A percentile compares a stretch with the other conserved stretches of the same genome.
These are phyloP conservation scores for Luvunga scandens DNA, from an alignment of 345 rosid species.

Conservation along the genomic window DNA sequence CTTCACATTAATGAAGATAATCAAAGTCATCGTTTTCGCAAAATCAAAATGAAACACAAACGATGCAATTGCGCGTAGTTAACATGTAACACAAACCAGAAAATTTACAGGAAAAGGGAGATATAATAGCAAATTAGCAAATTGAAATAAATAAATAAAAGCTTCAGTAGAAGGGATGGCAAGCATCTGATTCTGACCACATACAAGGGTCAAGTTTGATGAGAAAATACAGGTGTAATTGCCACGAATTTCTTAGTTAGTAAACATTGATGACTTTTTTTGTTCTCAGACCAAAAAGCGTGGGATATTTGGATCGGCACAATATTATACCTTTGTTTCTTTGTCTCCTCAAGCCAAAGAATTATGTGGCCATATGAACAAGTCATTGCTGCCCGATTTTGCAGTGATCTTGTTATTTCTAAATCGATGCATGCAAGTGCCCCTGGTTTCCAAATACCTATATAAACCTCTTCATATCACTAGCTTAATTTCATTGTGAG, in stretches of 20 bases:
- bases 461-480: neutral
- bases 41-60: too few species aligned
- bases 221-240: neutral
- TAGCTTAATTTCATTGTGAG: neutral
- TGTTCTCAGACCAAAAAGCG: slow-evolving; percentile 14
- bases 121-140: too few species aligned
- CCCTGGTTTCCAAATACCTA: too few species aligned
- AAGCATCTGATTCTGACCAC: neutral
- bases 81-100: neutral
- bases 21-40: neutral
- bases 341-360: neutral
- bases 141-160: too few species aligned
- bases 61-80: too few species aligned
- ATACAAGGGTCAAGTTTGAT: neutral
- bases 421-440: neutral
- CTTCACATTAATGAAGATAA: neutral
- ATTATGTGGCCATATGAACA: neutral
- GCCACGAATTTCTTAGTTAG: slow-evolving; percentile 10
- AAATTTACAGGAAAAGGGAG: neutral
- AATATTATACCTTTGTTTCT: neutral
- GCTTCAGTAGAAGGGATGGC: neutral
- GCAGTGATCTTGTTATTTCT: slow-evolving; percentile 12
- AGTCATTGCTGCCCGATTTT: neutral
- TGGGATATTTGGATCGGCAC: slow-evolving; percentile 4
- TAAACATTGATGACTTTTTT: slow-evolving; percentile 11